Conservation (phyloP, 1,284 basidiomycete genomes). For the Heterobasidion occidentale region DNA sequence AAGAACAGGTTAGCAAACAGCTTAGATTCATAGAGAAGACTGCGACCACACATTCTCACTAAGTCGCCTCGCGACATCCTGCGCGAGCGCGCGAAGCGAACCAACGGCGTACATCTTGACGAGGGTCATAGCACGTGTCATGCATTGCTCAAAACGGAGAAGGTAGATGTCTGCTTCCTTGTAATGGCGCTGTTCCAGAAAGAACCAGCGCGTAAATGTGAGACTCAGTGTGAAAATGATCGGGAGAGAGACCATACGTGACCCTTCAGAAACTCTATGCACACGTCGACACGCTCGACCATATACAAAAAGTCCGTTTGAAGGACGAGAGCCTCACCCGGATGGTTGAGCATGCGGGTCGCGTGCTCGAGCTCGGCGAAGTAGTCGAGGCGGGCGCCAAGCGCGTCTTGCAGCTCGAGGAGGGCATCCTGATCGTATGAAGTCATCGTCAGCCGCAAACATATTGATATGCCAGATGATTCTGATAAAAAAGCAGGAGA, state of each 20-base stretch:
- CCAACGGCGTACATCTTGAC: slow-evolving; percentile 93
- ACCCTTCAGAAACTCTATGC: slow-evolving; percentile 78
- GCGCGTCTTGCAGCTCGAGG: slow-evolving; percentile 69
- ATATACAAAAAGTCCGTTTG: slow-evolving; percentile 87
- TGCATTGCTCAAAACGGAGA: slow-evolving; percentile 90
- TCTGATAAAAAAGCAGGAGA: no score
- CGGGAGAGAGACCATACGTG: slow-evolving; percentile 52
- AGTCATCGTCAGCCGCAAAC: neutral
- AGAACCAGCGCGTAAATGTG: neutral
- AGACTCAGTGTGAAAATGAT: neutral
- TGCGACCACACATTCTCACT: slow-evolving; percentile 52
- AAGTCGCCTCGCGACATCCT: slow-evolving; percentile 68
- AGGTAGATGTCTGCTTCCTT: slow-evolving; percentile 87
- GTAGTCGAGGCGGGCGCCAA: slow-evolving; percentile 75
- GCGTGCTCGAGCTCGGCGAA: slow-evolving; percentile 89
- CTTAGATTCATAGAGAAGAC: no score
- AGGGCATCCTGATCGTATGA: slow-evolving; percentile 52
- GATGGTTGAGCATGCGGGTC: slow-evolving; percentile 86
- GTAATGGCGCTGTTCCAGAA: slow-evolving; percentile 64
- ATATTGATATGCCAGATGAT: neutral
- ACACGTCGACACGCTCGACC: slow-evolving; percentile 89
- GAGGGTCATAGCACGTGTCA: slow-evolving; percentile 92
- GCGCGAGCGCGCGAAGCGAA: slow-evolving; percentile 64
- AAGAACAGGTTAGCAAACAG: neutral
- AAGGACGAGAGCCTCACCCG: slow-evolving; percentile 83